These are phyloP conservation scores for Fusarium hostae DNA, from an alignment of 2,329 filamentous ascomycete species.

Conservation along the genomic window DNA sequence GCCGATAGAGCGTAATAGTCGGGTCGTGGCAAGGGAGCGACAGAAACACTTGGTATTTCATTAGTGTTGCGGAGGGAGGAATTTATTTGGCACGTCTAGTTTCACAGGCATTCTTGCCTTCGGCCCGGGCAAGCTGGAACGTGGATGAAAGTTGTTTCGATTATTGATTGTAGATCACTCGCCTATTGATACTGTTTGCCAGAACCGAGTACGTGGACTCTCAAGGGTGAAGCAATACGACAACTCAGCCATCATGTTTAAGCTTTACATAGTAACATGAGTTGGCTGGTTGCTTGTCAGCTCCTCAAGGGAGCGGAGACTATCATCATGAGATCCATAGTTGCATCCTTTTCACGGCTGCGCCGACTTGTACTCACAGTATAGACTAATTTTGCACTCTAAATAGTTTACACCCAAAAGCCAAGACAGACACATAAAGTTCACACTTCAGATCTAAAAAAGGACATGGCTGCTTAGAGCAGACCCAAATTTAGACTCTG, in stretches of 20 bases:
- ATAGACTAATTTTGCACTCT: conserved; percentile 11
- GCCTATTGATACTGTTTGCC: conserved; percentile 1
- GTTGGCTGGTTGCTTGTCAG: not conserved
- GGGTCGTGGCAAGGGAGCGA: conserved; percentile 3
- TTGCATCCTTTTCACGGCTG: not conserved
- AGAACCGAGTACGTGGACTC: conserved; percentile 12
- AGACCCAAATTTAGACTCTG: conserved; percentile 40
- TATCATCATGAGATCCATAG: not conserved
- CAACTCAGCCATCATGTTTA: not conserved
- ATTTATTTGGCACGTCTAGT: conserved; percentile 1
- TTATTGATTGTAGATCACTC: conserved; percentile 3
- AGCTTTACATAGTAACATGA: not conserved
- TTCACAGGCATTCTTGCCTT: conserved; percentile 2
- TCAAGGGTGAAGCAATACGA: not conserved
- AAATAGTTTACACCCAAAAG: conserved; percentile 8
- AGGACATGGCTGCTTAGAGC: conserved; percentile 30
- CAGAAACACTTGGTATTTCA: conserved; percentile 18
- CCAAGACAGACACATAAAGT: conserved; percentile 4
- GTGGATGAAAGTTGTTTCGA: conserved; percentile 11
- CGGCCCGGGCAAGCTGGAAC: conserved; percentile 18
- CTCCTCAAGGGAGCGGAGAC: conserved; percentile 11
- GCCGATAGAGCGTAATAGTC: conserved; percentile 4
- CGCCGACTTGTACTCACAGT: conserved; percentile 31
- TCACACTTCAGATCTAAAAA: conserved; percentile 19
- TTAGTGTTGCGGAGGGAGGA: conserved; percentile 16